Base-by-base conservation (phyloP, 345 rosid genomes). In the Brassica nigra region DNA sequence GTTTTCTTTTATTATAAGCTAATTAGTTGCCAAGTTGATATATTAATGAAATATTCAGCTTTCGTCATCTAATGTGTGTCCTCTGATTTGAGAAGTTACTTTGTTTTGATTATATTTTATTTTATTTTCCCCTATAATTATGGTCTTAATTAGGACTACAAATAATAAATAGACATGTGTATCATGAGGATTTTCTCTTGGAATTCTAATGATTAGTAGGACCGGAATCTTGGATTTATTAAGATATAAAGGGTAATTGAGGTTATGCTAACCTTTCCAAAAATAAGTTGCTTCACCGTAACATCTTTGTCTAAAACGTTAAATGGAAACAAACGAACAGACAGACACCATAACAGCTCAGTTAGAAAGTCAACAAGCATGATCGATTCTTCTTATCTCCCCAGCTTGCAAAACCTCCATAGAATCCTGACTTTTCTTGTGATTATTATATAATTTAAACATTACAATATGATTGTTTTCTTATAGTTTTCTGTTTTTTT, bases 331-430 rank as follows among this genome's bases (percentile, higher is more conserved):
- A 80, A 75, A 75, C 79, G 75, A 80, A 27, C 27, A 23, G 27
- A 23, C 27, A 23, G 27, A 79, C 15, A 63, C 59, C 76, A 75
- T 69, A 80, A 80, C 83, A 76, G 76, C 42, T 80, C 63, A 70
- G 64, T 54, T 69, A 33, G 20, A 77, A 81, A 81, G 77, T 76
- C 83, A 80, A 75, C 62, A 52, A 29, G 61, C 59, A 80, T 75
- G 72, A 80, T 69, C 76, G 11, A 74, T 70, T 3, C 12, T 49
- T 80, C 78, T 71, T 77, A 81, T 81, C 81, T 76, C 81, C 74
- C 52, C 83, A 80, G 83, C 83, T 80, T 80, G 83, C 80, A 75
- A 72, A 80, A 80, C 67, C 31, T 64, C 30, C 58, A 74, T 62
- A 66, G 63, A 71, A 62, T 69, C 76, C 66, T 80, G 71, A 80